Evolutionary conservation across 1,284 basidiomycete species (phyloP), one percentile per base, ranked within the genome.

Genomic region (Malassezia slooffiae): DNA sequence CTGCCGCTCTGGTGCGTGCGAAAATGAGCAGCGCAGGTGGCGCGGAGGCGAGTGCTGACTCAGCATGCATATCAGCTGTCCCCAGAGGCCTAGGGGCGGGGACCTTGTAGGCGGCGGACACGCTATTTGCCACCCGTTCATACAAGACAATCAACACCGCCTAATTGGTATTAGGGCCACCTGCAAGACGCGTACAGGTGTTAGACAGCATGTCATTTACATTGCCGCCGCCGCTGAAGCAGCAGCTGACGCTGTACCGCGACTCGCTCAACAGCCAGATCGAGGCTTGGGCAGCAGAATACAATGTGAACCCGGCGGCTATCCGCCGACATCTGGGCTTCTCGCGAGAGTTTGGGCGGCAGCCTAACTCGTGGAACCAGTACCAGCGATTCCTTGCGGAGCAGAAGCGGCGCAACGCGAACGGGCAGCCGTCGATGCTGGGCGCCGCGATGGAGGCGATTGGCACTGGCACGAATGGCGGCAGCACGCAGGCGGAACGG

Each of bases 321-420:
- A 48, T 48, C 27, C 46, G 46, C 5, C 46, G 46, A 16, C 34
- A 43, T 26, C 41, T 48, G 9, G 46, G 46, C 4, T 48, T 48
- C 27, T 48, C 46, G 17, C 35, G 46, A 11, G 46, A 48, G 23
- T 48, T 48, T 35, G 46, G 46, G 5, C 40, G 46, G 10, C 46
- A 48, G 35, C 46, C 46, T 11, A 48, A 48, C 30, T 48, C 46
- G 21, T 48, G 46, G 46, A 48, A 48, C 16, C 37, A 43, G 28
- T 48, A 48, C 26, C 46, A 48, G 22, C 46, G 46, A 1, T 48
- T 43, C 32, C 41, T 48, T 13, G 46, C 46, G 12, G 46, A 48
- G 19, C 46, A 48, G 27, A 48, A 48, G 24, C 46, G 46, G 16
- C 41, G 36, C 23, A 48, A 27, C 23, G 46, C 46, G 3, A 34